Evolutionary conservation across 805 yeast species (phyloP).

Genomic region (Clavispora santaluciae): DNA sequence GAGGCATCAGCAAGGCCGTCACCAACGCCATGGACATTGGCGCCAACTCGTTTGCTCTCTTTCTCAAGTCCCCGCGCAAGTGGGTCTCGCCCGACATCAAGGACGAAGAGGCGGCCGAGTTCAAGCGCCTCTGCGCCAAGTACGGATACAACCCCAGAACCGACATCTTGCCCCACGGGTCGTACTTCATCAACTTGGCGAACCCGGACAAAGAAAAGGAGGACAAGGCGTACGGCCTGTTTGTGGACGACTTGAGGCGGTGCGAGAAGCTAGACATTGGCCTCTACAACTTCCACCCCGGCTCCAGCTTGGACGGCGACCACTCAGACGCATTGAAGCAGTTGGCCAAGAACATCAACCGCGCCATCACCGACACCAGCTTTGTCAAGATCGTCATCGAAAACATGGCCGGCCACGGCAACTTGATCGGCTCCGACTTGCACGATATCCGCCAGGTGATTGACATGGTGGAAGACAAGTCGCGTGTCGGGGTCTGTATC

Average conservation of each 20-base stretch:
- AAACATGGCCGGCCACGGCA: constrained; percentile 97
- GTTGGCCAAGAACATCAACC: constrained; percentile 75
- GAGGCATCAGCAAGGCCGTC: constrained; percentile 74
- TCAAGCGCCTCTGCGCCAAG: constrained; percentile 57
- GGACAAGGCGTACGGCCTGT: constrained; percentile 66
- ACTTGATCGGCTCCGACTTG: constrained; percentile 75
- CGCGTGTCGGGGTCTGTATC: constrained; percentile 89
- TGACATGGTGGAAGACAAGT: constrained; percentile 70
- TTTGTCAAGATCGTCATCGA: constrained; percentile 88
- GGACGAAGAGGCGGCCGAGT: constrained; percentile 61
- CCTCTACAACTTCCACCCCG: constrained; percentile 88
- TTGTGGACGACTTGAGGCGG: constrained; percentile 79
- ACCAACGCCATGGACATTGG: constrained; percentile 51
- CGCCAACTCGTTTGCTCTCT: constrained; percentile 84
- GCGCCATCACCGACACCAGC: constrained; percentile 65
- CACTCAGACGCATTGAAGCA: constrained; percentile 58
- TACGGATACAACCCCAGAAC: constrained; percentile 67
- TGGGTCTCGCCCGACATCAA: constrained; percentile 84
- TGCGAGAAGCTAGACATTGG: constrained; percentile 87
- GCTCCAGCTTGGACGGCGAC: constrained; percentile 72
- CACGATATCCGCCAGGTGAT: constrained; percentile 76
- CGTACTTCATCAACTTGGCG: constrained; percentile 88
- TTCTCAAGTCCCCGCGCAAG: constrained; percentile 82
- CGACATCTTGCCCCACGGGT: constrained; percentile 91
- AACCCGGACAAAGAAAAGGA: constrained; percentile 83